Evolutionary conservation across 2,329 filamentous ascomycete genomes (phyloP).

Genomic region (Monosporascus ibericus): DNA sequence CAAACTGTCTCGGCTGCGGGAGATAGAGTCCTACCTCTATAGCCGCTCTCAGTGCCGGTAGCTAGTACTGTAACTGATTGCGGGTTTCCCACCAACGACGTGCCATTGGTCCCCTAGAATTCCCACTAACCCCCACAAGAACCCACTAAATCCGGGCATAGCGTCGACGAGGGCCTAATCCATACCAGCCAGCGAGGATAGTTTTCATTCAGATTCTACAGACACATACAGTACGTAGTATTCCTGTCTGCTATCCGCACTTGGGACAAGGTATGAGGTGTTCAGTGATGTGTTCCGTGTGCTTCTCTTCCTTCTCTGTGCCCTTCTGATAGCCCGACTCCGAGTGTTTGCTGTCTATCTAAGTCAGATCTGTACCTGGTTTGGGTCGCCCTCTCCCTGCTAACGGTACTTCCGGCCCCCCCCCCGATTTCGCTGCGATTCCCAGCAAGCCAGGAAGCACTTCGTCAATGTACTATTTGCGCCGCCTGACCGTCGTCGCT

Average conservation of each 20-base stretch:
- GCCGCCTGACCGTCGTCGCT: constrained; percentile 34
- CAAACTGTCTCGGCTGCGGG: too few species aligned
- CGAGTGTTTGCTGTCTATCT: neutral
- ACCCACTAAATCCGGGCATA: neutral
- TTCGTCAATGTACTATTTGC: constrained; percentile 39
- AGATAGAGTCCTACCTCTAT: too few species aligned
- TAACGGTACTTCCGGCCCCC: neutral
- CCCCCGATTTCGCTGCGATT: neutral
- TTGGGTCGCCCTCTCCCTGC: neutral
- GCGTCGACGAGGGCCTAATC: neutral
- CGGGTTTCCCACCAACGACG: neutral
- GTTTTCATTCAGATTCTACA: neutral
- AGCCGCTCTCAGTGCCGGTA: too few species aligned
- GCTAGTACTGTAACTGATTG: neutral
- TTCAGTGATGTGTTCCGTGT: neutral
- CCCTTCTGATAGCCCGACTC: neutral
- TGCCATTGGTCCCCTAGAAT: neutral
- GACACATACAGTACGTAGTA: neutral
- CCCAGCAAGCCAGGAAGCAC: neutral
- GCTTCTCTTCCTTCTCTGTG: neutral
- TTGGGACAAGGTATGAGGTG: neutral
- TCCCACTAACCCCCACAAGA: neutral
- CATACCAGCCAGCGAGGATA: neutral
- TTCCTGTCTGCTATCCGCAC: neutral
- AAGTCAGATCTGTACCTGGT: neutral